These are phyloP conservation scores for Colletotrichum sp. DNA, from an alignment of 2,329 filamentous ascomycete genomes.

Conservation along the genomic window DNA sequence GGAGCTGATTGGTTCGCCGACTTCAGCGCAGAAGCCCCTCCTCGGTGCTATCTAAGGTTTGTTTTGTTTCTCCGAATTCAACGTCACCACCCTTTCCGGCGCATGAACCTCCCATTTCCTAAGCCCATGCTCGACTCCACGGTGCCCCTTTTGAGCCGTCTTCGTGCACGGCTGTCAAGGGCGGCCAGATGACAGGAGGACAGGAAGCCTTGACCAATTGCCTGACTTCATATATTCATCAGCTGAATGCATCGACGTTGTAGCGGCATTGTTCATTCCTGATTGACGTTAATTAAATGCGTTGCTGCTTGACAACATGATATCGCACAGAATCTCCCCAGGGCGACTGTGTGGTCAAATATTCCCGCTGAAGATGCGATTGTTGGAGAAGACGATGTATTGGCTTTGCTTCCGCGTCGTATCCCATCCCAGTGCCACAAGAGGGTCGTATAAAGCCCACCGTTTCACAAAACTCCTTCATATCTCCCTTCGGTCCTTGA, in stretches of 20 bases:
- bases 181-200: not conserved
- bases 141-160: not conserved
- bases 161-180: not conserved
- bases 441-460: not conserved
- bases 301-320: not conserved
- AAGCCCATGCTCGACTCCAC: not conserved
- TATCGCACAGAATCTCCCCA: not conserved
- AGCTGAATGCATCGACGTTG: not conserved
- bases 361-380: not conserved
- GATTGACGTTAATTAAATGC: not conserved
- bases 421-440: not conserved
- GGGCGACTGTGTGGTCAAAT: not conserved
- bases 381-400: not conserved
- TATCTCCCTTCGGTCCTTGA: not conserved
- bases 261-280: not conserved
- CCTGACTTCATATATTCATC: not conserved
- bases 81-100: not conserved
- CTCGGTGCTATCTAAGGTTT: not conserved
- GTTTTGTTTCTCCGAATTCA: not conserved
- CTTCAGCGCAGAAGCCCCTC: not conserved
- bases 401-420: not conserved
- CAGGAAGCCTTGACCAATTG: not conserved
- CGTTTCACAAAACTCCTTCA: not conserved
- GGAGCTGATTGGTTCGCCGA: slow-evolving; percentile 2
- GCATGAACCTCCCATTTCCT: not conserved